Evolutionary conservation across 2,329 filamentous ascomycete species (phyloP).

Genomic region (Exophiala viscosa): DNA sequence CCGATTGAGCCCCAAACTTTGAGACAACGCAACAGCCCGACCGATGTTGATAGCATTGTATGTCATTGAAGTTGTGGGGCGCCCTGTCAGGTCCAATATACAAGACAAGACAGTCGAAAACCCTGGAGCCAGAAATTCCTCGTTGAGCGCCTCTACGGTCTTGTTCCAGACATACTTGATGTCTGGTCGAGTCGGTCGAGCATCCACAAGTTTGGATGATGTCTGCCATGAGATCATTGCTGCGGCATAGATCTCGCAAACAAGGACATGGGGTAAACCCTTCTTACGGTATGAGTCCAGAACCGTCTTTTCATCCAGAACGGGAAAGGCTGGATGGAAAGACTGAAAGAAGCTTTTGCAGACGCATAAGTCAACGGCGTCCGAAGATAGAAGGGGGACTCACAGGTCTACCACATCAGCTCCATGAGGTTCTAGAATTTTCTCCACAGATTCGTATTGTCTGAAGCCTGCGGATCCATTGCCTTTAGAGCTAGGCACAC

Average conservation of each 20-base stretch:
- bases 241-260: slow-evolving; percentile 56
- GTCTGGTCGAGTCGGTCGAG: slow-evolving; percentile 52
- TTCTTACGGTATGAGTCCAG: slow-evolving; percentile 56
- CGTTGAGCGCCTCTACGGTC: slow-evolving; percentile 56
- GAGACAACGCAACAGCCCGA: slow-evolving; percentile 52
- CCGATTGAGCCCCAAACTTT: slow-evolving; percentile 54
- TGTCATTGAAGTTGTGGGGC: slow-evolving; percentile 38
- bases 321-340: slow-evolving; percentile 57
- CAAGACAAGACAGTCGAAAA: slow-evolving; percentile 57
- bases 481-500: slow-evolving; percentile 34
- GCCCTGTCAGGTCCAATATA: slow-evolving; percentile 56
- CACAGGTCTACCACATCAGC: slow-evolving; percentile 47
- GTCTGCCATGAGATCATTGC: slow-evolving; percentile 56
- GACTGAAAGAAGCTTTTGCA: slow-evolving; percentile 51
- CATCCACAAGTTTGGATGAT: slow-evolving; percentile 39
- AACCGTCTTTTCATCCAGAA: slow-evolving; percentile 51
- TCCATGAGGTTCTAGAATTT: slow-evolving; percentile 54
- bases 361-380: slow-evolving; percentile 17
- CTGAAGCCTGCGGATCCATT: slow-evolving; percentile 45
- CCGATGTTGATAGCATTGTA: slow-evolving; percentile 52
- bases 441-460: slow-evolving; percentile 55
- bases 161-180: slow-evolving; percentile 60
- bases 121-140: slow-evolving; percentile 55
- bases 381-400: neutral
- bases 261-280: slow-evolving; percentile 55